phyloP scores from a whole-genome alignment of 2,329 filamentous ascomycete species.

The Arthrobotrys conoides region DNA sequence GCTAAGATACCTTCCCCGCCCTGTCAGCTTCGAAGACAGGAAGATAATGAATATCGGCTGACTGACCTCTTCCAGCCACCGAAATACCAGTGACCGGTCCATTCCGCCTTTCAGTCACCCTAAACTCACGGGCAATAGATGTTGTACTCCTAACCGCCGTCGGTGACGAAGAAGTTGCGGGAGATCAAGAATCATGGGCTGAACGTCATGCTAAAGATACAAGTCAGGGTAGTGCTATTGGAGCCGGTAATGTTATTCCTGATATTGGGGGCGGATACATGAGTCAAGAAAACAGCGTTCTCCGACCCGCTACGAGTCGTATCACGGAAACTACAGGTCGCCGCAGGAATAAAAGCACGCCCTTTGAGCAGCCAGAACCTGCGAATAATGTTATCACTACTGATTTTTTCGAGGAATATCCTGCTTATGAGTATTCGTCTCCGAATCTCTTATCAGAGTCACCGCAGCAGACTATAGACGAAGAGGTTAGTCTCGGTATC shows the following conservation, averaged over 20 bases:
- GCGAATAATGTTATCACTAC: conserved; percentile 13
- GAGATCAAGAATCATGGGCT: not conserved
- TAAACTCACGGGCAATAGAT: not conserved
- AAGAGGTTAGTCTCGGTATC: too few relatives aligned
- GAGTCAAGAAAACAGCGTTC: not conserved
- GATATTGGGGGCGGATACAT: not conserved
- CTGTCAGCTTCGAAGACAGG: not conserved
- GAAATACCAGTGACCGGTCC: not conserved
- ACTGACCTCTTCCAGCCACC: not conserved
- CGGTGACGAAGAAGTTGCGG: conserved; percentile 1
- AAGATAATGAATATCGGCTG: not conserved
- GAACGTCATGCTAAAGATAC: not conserved
- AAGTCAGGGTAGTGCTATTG: not conserved
- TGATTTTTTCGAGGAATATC: conserved; percentile 8
- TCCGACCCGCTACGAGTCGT: not conserved
- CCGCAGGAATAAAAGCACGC: not conserved
- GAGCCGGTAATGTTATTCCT: not conserved
- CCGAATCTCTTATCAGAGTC: conserved; percentile 1
- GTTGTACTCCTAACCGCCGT: not conserved
- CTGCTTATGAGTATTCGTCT: not conserved
- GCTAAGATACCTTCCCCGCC: not conserved
- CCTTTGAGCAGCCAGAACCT: not conserved
- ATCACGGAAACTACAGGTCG: not conserved
- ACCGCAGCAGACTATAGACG: not conserved
- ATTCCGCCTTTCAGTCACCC: not conserved